Percentiles rank a stretch among this genome's conserved stretches.
Evolutionary conservation across 768 basidiomycete species (phyloP).

Genomic region (Termitomyces titanicus): DNA sequence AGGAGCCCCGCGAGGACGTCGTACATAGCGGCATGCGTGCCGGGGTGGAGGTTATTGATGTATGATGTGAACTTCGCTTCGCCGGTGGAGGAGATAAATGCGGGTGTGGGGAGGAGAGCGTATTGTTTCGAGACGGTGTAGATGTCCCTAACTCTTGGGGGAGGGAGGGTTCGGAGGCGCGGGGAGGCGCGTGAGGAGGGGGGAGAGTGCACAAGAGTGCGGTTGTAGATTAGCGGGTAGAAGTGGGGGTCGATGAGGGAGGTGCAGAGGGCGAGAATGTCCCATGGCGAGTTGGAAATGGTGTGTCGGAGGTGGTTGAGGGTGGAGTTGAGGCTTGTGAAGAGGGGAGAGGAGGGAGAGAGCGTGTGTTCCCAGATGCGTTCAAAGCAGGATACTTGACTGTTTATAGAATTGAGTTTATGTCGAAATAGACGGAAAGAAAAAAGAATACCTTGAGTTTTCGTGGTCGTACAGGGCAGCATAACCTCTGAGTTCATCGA

Average conservation of each 20-base stretch:
- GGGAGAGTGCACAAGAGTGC: conserved; percentile 29
- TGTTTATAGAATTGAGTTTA: conserved; percentile 15
- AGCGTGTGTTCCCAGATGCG: conserved; percentile 47
- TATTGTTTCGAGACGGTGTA: conserved; percentile 38
- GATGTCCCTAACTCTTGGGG: conserved; percentile 27
- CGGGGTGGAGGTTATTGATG: conserved; percentile 50
- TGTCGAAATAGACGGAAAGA: neutral
- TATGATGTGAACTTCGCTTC: conserved; percentile 37
- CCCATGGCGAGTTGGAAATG: conserved; percentile 2
- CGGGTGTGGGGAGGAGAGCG: conserved; percentile 42
- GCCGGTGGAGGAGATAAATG: conserved; percentile 29
- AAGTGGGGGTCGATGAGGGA: conserved; percentile 38
- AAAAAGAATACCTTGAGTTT: conserved; percentile 30
- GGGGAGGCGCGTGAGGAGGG: conserved; percentile 15
- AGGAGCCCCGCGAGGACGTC: conserved; percentile 21
- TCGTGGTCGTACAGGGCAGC: conserved; percentile 34
- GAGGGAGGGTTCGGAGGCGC: conserved; percentile 21
- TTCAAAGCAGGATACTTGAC: conserved; percentile 54
- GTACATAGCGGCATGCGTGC: conserved; percentile 24
- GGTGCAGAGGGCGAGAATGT: conserved; percentile 19
- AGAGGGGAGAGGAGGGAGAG: conserved; percentile 15
- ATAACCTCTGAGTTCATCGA: conserved; percentile 48
- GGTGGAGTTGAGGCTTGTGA: conserved; percentile 15
- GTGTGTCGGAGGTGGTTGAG: conserved; percentile 20
- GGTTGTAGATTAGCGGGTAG: conserved; percentile 36